These are phyloP conservation scores for Fragilaria crotonensis DNA, from an alignment of 108 stramenopile species.

Conservation along the genomic window DNA sequence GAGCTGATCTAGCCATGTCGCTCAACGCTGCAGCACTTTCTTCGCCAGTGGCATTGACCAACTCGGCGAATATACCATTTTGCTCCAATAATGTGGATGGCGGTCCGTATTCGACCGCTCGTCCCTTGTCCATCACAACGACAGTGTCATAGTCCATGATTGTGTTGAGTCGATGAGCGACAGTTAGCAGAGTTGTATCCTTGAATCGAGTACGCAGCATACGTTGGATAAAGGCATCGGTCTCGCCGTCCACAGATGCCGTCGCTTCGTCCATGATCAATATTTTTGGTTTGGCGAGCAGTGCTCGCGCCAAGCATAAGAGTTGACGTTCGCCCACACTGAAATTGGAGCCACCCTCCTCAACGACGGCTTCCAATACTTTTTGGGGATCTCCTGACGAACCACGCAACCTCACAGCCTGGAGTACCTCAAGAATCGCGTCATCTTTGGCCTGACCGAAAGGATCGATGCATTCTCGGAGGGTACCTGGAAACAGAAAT, in stretches of 20 bases:
- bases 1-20: constrained; percentile 34
- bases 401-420: constrained; percentile 36
- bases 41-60: constrained; percentile 73
- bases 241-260: constrained; percentile 43
- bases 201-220: constrained; percentile 82
- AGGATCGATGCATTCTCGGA: constrained; percentile 91
- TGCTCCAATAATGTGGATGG: constrained; percentile 69
- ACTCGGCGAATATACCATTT: constrained; percentile 65
- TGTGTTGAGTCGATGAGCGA: constrained; percentile 90
- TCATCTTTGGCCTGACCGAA: constrained; percentile 58
- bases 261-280: constrained; percentile 80
- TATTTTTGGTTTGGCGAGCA: constrained; percentile 63
- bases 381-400: background rate
- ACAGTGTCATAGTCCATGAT: constrained; percentile 93
- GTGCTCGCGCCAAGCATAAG: constrained; percentile 83
- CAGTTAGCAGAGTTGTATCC: constrained; percentile 82
- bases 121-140: constrained; percentile 83
- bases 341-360: constrained; percentile 86
- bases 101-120: constrained; percentile 75
- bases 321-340: constrained; percentile 89
- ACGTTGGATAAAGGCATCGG: constrained; percentile 80
- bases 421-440: constrained; percentile 72
- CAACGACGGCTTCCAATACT: constrained; percentile 37
- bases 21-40: constrained; percentile 58
- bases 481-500: constrained; percentile 84